Evolutionary conservation across 2,329 filamentous ascomycete species (phyloP).

Genomic region (Pleoardoris graminearum): DNA sequence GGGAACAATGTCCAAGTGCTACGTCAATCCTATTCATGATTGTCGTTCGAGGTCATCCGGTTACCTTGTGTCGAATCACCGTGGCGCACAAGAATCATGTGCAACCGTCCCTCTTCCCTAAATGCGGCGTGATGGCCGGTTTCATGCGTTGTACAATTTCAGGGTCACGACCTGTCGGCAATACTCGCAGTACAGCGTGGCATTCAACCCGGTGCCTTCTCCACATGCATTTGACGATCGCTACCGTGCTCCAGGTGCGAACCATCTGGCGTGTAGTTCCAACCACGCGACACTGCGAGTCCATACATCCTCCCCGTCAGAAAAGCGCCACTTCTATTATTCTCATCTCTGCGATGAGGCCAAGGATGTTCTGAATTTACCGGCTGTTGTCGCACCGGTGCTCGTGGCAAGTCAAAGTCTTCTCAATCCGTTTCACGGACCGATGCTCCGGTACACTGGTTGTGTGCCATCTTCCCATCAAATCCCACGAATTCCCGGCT

Average conservation of each 20-base stretch:
- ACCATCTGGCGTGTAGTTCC: constrained; percentile 1
- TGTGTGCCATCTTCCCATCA: constrained; percentile 22
- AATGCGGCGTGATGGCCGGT: constrained; percentile 41
- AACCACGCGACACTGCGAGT: constrained; percentile 1
- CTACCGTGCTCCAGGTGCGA: constrained; percentile 15
- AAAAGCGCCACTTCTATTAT: neutral
- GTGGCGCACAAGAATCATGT: constrained; percentile 42
- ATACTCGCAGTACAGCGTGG: constrained; percentile 17
- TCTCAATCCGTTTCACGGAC: constrained; percentile 26
- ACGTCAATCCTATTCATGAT: constrained; percentile 35
- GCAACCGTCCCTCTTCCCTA: constrained; percentile 31
- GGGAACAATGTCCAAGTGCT: constrained; percentile 22
- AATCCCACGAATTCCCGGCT: constrained; percentile 31
- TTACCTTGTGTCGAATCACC: constrained; percentile 36
- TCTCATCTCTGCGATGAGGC: neutral
- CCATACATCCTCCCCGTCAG: neutral
- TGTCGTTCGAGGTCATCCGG: constrained; percentile 43
- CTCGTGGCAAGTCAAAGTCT: constrained; percentile 21
- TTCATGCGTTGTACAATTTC: constrained; percentile 47
- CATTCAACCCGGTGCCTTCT: constrained; percentile 9
- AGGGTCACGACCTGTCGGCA: constrained; percentile 27
- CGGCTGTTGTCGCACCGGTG: neutral
- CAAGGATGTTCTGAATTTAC: neutral
- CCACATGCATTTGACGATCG: constrained; percentile 11
- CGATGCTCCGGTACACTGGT: constrained; percentile 28